Percentiles rank a stretch among this genome's conserved stretches.
These are phyloP conservation scores for Eucalyptus curtisii DNA, from an alignment of 345 rosid genomes.

Conservation along the genomic window DNA sequence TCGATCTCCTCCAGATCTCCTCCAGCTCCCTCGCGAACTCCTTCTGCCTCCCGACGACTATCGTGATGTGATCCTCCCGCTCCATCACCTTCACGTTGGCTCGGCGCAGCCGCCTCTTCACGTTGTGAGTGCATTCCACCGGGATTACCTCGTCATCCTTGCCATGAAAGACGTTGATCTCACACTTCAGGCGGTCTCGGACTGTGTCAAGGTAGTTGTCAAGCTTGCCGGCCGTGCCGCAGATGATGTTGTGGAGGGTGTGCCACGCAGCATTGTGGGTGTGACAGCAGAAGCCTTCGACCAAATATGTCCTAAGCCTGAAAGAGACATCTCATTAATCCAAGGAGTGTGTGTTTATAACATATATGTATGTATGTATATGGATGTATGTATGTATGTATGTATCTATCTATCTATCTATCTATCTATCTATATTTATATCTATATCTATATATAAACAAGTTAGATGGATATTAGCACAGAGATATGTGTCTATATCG, in stretches of 20 bases:
- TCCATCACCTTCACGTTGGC: constrained; percentile 63
- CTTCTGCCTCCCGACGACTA: constrained; percentile 85
- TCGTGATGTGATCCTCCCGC: constrained; percentile 82
- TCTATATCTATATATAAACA: neutral
- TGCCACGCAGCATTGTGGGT: constrained; percentile 99
- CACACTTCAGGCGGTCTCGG: constrained; percentile 46
- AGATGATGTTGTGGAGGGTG: constrained; percentile 92
- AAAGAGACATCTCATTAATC: neutral
- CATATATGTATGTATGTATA: neutral
- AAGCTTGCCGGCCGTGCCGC: constrained; percentile 74
- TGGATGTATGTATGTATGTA: neutral
- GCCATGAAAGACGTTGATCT: constrained; percentile 74
- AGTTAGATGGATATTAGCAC: neutral
- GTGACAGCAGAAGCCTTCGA: constrained; percentile 95
- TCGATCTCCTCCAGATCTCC: constrained; percentile 55
- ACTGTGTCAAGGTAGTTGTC: constrained; percentile 61
- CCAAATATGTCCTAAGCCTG: constrained; percentile 75
- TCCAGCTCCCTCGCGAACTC: constrained; percentile 79
- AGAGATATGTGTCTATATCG: neutral
- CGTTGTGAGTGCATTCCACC: constrained; percentile 66
- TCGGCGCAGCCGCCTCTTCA: constrained; percentile 50
- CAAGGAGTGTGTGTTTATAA: too few species aligned
- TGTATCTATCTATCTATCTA: too few species aligned
- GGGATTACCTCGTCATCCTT: constrained; percentile 83
- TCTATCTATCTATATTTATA: too few species aligned